Conservation (phyloP, 495 filamentous ascomycete species). For the Hypoxylon fragiforme region DNA sequence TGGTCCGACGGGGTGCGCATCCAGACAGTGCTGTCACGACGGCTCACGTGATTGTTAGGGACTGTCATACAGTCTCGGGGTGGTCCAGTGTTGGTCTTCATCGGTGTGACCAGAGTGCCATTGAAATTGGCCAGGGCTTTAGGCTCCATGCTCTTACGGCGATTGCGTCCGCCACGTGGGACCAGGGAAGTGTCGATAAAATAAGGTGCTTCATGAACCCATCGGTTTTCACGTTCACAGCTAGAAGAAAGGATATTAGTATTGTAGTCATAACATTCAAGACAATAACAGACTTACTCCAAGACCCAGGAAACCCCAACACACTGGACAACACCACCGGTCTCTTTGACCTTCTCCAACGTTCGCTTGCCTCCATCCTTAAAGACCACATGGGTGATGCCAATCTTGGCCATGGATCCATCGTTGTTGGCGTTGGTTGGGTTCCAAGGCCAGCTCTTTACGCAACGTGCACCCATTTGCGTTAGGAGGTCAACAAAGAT, state of each 20-base stretch:
- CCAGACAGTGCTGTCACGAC: conserved; percentile 57
- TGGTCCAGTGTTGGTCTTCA: conserved; percentile 33
- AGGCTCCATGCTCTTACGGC: conserved; percentile 92
- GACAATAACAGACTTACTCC: conserved; percentile 60
- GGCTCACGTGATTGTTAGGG: conserved; percentile 47
- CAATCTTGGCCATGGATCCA: conserved; percentile 59
- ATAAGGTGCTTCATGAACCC: conserved; percentile 71
- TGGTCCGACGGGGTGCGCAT: conserved; percentile 48
- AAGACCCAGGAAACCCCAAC: conserved; percentile 88
- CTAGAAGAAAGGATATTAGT: conserved; percentile 44
- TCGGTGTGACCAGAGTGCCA: conserved; percentile 59
- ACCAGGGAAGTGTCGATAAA: conserved; percentile 69
- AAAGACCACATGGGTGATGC: conserved; percentile 93
- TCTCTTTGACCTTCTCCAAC: conserved; percentile 80
- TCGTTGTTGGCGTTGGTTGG: conserved; percentile 46
- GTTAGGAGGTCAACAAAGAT: conserved; percentile 81
- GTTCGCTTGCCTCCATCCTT: conserved; percentile 90
- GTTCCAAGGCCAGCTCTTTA: conserved; percentile 87
- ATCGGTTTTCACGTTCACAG: conserved; percentile 78
- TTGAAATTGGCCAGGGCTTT: conserved; percentile 73
- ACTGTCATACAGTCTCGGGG: conserved; percentile 47
- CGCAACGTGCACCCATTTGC: conserved; percentile 83
- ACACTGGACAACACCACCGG: conserved; percentile 74
- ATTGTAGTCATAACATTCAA: conserved; percentile 2
- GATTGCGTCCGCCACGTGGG: conserved; percentile 74